These are phyloP conservation scores for Pichia sp. DNA, from an alignment of 1,139 yeast species.

Conservation along the genomic window DNA sequence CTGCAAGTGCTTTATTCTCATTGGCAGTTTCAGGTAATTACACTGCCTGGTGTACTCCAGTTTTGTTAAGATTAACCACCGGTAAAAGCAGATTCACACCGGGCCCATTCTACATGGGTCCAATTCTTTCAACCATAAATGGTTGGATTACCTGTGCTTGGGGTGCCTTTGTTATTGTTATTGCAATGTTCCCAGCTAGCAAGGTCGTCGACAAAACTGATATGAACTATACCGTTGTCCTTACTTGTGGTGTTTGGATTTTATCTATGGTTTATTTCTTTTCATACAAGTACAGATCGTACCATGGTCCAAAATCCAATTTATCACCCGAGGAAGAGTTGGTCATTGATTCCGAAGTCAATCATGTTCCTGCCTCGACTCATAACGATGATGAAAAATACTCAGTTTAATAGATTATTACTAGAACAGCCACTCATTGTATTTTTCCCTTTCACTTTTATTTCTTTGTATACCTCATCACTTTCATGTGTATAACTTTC, in stretches of 20 bases:
- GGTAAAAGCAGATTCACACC: constrained; percentile 31
- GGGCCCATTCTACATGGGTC: constrained; percentile 29
- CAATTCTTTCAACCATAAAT: constrained; percentile 22
- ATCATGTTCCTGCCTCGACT: constrained; percentile 13
- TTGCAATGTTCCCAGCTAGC: constrained; percentile 34
- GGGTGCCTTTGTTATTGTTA: constrained; percentile 29
- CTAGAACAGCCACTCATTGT: neutral
- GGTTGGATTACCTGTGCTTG: constrained; percentile 32
- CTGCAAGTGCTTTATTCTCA: constrained; percentile 37
- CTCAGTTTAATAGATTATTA: constrained; percentile 4
- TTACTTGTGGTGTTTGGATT: constrained; percentile 42
- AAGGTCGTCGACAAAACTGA: constrained; percentile 30
- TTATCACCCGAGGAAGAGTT: constrained; percentile 17
- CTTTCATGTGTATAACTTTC: too few species aligned
- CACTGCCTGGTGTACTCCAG: constrained; percentile 39
- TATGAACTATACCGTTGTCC: constrained; percentile 57
- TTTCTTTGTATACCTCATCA: too few species aligned
- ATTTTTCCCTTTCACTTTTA: neutral
- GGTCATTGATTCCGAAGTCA: constrained; percentile 7
- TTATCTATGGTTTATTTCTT: constrained; percentile 37
- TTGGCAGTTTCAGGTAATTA: constrained; percentile 38
- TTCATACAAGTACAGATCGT: constrained; percentile 37
- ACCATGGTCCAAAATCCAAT: constrained; percentile 42
- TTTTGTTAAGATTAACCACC: constrained; percentile 33
- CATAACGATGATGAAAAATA: constrained; percentile 2